Evolutionary conservation across 78 protist species (phyloP).

Genomic region (Salpingoeca rosetta): DNA sequence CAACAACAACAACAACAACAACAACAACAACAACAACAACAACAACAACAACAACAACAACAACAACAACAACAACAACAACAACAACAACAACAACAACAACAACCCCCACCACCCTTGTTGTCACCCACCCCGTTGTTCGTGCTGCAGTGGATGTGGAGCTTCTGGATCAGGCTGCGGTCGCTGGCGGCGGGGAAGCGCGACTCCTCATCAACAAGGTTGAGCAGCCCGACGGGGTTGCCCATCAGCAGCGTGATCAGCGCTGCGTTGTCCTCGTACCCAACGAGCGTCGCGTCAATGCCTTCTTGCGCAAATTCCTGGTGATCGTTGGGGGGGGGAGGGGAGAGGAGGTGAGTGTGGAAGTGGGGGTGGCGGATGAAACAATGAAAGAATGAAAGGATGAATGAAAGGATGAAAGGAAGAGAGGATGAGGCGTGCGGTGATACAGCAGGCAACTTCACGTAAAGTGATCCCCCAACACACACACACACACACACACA

Average conservation of each 20-base stretch:
- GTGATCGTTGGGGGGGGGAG: not conserved
- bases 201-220: constrained; percentile 46
- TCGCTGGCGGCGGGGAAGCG: constrained; percentile 54
- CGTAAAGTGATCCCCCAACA: no score
- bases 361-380: not conserved
- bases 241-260: constrained; percentile 6
- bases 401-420: no score
- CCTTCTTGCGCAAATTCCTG: constrained; percentile 22
- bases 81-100: no score
- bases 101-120: no score
- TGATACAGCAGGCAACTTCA: no score
- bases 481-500: no score
- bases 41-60: no score
- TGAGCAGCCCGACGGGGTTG: constrained; percentile 33
- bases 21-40: no score
- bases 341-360: not conserved
- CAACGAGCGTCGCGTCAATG: constrained; percentile 11
- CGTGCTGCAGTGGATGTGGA: not conserved
- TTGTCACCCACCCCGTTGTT: not conserved
- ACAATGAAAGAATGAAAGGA: not conserved
- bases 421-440: no score
- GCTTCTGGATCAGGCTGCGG: constrained; percentile 27
- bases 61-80: no score
- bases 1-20: no score
- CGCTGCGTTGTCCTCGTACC: constrained; percentile 14